Evolutionary conservation across 2,329 filamentous ascomycete genomes (phyloP).

Genomic region (Aphanoascus verrucosus): DNA sequence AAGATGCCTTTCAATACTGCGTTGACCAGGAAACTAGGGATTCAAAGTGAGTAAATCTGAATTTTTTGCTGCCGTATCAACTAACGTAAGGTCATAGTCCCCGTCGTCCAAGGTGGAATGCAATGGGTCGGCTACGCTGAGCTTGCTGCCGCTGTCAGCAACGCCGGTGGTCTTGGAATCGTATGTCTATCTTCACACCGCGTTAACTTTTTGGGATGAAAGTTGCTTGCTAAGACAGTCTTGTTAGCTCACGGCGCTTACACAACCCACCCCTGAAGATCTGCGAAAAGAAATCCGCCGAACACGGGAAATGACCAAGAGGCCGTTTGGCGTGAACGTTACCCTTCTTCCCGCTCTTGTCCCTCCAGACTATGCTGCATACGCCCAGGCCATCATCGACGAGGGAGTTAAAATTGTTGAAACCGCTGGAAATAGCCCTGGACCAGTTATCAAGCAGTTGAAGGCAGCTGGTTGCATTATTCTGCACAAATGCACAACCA

Average conservation of each 20-base stretch:
- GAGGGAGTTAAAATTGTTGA: conserved; percentile 87
- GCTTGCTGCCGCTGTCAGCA: conserved; percentile 44
- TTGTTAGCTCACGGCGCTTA: conserved; percentile 49
- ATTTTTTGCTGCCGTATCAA: not conserved
- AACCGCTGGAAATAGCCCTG: conserved; percentile 81
- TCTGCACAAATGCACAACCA: conserved; percentile 95
- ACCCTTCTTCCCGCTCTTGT: conserved; percentile 83
- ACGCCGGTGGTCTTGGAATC: conserved; percentile 44
- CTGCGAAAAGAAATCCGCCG: conserved; percentile 86
- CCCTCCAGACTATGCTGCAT: conserved; percentile 84
- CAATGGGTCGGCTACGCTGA: conserved; percentile 48
- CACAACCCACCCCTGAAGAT: conserved; percentile 82
- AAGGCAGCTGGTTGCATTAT: conserved; percentile 70
- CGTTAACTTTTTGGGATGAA: not conserved
- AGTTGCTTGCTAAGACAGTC: not conserved
- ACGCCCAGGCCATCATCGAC: conserved; percentile 84
- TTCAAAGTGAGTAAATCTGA: conserved; percentile 27
- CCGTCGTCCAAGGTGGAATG: conserved; percentile 44
- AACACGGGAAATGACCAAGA: conserved; percentile 59
- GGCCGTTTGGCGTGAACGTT: conserved; percentile 79
- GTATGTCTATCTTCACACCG: conserved; percentile 24
- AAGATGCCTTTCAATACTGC: conserved; percentile 55
- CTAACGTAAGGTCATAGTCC: conserved; percentile 26
- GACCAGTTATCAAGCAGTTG: conserved; percentile 77
- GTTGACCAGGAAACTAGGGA: conserved; percentile 51